phyloP scores from a whole-genome alignment of 371 early-diverging fungal species.

The Mortierella sp. region DNA sequence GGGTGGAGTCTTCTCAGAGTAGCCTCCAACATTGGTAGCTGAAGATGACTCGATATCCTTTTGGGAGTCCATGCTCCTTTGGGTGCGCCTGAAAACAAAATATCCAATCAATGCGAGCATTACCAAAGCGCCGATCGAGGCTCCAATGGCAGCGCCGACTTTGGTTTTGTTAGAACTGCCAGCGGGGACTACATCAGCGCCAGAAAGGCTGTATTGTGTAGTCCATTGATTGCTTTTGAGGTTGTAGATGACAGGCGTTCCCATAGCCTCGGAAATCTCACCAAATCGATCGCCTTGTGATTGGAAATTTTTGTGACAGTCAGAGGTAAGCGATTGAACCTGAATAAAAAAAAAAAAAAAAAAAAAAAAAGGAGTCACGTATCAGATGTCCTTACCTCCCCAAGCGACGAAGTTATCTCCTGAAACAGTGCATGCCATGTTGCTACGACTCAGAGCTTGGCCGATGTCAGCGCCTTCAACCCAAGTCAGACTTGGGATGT shows the following conservation, averaged over 20 bases:
- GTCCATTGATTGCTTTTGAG: slow-evolving; percentile 7
- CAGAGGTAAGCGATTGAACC: neutral
- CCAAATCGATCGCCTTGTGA: neutral
- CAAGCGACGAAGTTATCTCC: slow-evolving; percentile 13
- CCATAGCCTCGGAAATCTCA: neutral
- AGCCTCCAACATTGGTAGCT: neutral
- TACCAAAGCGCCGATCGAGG: neutral
- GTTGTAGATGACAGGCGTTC: slow-evolving; percentile 9
- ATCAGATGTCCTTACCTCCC: slow-evolving; percentile 9
- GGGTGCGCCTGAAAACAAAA: neutral
- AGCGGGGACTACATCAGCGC: neutral
- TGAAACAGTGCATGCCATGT: slow-evolving; percentile 5
- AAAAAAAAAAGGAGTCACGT: neutral
- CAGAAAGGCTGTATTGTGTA: neutral
- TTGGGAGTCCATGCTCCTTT: neutral
- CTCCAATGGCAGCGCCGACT: neutral
- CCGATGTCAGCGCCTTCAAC: neutral
- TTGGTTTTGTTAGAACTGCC: neutral
- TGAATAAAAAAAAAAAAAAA: too few relatives aligned
- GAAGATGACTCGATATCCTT: neutral
- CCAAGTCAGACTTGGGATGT: slow-evolving; percentile 6
- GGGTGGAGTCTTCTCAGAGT: neutral
- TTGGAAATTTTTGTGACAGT: neutral
- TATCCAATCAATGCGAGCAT: neutral
- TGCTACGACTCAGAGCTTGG: neutral